Evolutionary conservation across 768 basidiomycete genomes (phyloP).

Genomic region (Kwoniella heveanensis): DNA sequence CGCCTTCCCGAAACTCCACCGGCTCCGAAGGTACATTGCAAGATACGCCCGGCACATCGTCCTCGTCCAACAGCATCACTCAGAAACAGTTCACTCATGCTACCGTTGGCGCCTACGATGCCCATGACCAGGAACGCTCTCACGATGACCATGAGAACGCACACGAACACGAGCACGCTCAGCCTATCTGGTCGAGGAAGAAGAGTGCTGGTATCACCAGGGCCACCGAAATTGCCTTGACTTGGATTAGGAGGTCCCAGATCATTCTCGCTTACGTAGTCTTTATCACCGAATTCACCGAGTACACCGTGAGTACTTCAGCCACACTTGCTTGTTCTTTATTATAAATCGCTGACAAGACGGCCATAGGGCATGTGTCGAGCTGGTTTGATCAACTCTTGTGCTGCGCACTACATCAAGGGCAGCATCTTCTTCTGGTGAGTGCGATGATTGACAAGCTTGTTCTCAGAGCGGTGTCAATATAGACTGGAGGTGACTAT

Average conservation of each 20-base stretch:
- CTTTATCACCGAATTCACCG: constrained; percentile 69
- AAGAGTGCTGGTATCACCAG: constrained; percentile 19
- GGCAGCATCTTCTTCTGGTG: constrained; percentile 81
- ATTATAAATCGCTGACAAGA: too few relatives aligned
- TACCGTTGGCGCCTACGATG: constrained; percentile 24
- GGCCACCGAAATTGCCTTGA: constrained; percentile 43
- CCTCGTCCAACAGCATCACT: constrained; percentile 21
- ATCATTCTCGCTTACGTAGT: constrained; percentile 73
- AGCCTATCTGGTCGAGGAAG: constrained; percentile 16
- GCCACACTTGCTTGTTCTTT: not conserved
- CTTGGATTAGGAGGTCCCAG: constrained; percentile 62
- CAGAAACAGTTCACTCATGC: constrained; percentile 7
- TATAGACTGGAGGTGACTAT: too few relatives aligned
- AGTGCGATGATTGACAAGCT: constrained; percentile 1
- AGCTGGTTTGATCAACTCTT: constrained; percentile 73
- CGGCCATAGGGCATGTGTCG: constrained; percentile 70
- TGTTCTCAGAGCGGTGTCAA: too few relatives aligned
- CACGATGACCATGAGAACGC: not conserved
- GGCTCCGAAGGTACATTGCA: constrained; percentile 43
- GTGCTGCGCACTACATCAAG: constrained; percentile 78
- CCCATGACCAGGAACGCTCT: constrained; percentile 10
- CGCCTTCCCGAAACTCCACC: constrained; percentile 28
- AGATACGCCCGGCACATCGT: constrained; percentile 28
- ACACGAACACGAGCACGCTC: constrained; percentile 28
- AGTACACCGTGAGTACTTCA: constrained; percentile 63